Conservation (phyloP, 371 early-diverging fungal genomes). For the Mucor velutinosus region DNA sequence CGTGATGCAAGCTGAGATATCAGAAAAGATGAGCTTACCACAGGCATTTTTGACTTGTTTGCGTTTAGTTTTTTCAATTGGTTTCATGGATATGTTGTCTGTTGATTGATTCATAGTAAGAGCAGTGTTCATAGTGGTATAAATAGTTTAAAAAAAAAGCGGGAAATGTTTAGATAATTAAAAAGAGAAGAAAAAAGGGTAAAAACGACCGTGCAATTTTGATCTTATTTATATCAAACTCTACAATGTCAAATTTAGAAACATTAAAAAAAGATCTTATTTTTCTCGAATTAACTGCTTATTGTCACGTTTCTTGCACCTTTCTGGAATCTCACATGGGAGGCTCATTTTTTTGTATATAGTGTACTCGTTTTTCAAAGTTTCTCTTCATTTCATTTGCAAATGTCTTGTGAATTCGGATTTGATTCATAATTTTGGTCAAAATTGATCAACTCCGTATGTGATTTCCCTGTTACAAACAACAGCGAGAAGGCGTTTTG, state of each 20-base stretch:
- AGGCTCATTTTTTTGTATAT: background rate
- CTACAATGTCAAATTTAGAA: conserved; percentile 6
- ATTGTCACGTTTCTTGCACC: conserved; percentile 10
- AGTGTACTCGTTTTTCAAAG: background rate
- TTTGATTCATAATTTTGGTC: conserved; percentile 5
- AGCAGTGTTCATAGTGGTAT: background rate
- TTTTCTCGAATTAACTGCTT: conserved; percentile 7
- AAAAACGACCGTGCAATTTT: conserved; percentile 12
- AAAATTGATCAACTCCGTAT: conserved; percentile 7
- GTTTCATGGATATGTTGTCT: background rate
- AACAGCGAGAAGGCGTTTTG: background rate
- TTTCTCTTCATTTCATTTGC: background rate
- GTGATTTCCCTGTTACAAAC: background rate
- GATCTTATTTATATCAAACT: conserved; percentile 13
- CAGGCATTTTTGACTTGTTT: conserved; percentile 42
- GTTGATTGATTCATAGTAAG: background rate
- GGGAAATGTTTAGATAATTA: conserved; percentile 4
- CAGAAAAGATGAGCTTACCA: conserved; percentile 21
- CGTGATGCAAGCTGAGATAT: no score
- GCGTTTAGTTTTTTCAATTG: conserved; percentile 24
- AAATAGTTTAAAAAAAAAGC: background rate
- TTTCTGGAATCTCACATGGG: conserved; percentile 18
- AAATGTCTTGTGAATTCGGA: background rate
- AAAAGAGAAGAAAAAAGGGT: conserved; percentile 1
- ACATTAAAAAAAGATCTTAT: conserved; percentile 4